Evolutionary conservation across 2,329 filamentous ascomycete genomes (phyloP).

Genomic region (Botryotinia narcissicola): DNA sequence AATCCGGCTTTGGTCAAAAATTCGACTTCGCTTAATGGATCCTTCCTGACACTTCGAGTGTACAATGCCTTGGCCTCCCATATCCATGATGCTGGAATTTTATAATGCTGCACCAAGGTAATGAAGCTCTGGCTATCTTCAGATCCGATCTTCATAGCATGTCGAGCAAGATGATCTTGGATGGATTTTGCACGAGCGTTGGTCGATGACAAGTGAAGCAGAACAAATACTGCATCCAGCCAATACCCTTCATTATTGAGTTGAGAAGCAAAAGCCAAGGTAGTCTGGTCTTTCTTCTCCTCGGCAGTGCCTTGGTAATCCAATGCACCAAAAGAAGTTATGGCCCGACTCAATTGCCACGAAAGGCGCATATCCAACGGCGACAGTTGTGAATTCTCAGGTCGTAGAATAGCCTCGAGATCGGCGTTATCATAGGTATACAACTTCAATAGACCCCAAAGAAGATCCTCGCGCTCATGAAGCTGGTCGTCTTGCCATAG

Average conservation of each 20-base stretch:
- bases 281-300: slow-evolving; percentile 64
- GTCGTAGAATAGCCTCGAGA: slow-evolving; percentile 70
- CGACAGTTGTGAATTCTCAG: slow-evolving; percentile 73
- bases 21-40: slow-evolving; percentile 69
- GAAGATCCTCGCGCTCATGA: slow-evolving; percentile 66
- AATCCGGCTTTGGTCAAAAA: slow-evolving; percentile 77
- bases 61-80: slow-evolving; percentile 84
- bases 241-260: slow-evolving; percentile 64
- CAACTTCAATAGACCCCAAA: slow-evolving; percentile 84
- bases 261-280: slow-evolving; percentile 62
- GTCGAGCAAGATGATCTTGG: slow-evolving; percentile 70
- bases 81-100: slow-evolving; percentile 75
- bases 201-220: slow-evolving; percentile 69
- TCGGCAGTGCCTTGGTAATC: slow-evolving; percentile 52
- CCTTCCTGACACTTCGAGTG: slow-evolving; percentile 69
- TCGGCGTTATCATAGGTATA: slow-evolving; percentile 63
- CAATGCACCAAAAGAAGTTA: slow-evolving; percentile 51
- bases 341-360: slow-evolving; percentile 79
- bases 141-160: slow-evolving; percentile 64
- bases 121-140: slow-evolving; percentile 56
- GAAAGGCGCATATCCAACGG: slow-evolving; percentile 72
- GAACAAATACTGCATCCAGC: slow-evolving; percentile 70
- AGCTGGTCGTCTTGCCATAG: slow-evolving; percentile 60
- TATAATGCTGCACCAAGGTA: slow-evolving; percentile 61
- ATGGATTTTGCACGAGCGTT: slow-evolving; percentile 63